A percentile compares a stretch with the other conserved stretches of the same genome.
Evolutionary conservation across 2,329 filamentous ascomycete species (phyloP).

Genomic region (Xylariaceae sp.): DNA sequence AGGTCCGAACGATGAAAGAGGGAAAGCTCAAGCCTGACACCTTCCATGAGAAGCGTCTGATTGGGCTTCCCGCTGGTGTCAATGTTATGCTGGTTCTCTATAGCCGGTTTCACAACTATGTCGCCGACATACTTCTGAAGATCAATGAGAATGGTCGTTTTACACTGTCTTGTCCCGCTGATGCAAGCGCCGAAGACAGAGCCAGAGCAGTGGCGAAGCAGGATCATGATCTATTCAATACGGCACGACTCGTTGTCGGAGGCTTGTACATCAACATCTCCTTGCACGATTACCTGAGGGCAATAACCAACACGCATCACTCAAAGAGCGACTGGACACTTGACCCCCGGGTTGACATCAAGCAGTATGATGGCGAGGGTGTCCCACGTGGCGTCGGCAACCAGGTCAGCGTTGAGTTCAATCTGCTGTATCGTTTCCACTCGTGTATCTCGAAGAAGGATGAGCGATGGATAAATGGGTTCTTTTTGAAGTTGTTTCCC

Average conservation of each 20-base stretch:
- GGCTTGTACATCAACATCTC: neutral
- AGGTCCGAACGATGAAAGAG: conserved; percentile 21
- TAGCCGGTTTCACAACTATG: neutral
- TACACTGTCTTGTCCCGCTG: neutral
- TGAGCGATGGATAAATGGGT: conserved; percentile 57
- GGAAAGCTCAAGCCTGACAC: neutral
- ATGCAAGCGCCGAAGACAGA: conserved; percentile 27
- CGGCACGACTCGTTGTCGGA: conserved; percentile 46
- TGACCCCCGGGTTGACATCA: neutral
- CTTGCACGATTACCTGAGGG: neutral
- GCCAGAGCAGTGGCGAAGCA: conserved; percentile 37
- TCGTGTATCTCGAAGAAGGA: conserved; percentile 51
- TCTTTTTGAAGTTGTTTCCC: conserved; percentile 45
- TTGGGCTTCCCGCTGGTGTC: neutral
- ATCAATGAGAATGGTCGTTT: neutral
- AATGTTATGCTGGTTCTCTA: neutral
- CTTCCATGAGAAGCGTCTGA: neutral
- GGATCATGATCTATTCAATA: conserved; percentile 54
- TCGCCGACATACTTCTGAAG: neutral
- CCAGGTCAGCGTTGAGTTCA: neutral
- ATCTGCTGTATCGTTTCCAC: neutral
- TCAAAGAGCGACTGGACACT: neutral
- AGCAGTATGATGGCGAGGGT: conserved; percentile 37
- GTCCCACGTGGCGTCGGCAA: neutral
- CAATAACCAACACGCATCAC: neutral